Evolutionary conservation across 1,139 yeast species (phyloP), one percentile per base, ranked within the genome.

Genomic region (Candida dubliniensis): DNA sequence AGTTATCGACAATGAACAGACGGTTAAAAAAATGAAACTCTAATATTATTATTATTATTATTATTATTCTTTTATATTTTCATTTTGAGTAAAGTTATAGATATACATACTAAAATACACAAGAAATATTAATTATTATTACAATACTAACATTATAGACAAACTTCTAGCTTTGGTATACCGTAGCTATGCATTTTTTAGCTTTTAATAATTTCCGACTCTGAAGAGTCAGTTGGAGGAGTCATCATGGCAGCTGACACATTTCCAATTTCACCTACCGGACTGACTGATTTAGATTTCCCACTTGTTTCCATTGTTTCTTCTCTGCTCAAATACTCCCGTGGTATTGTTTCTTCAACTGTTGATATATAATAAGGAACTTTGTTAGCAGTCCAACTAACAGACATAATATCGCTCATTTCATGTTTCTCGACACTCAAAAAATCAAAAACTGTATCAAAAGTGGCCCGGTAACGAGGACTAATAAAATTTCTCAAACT

Each of bases 371-470:
- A 89, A 63, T 87, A 89, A 8, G 82, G 84, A 1, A 93, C 95
- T 39, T 90, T 89, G 44, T 82, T 84, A 31, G 87, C 87, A 0
- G 96, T 89, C 97, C 97, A 90, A 47, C 95, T 86, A 12, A 90
- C 96, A 27, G 90, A 69, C 44, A 71, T 76, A 51, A 81, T 81
- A 42, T 81, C 80, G 37, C 82, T 81, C 67, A 88, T 83, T 46
- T 79, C 82, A 51, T 72, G 79, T 53, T 78, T 80, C 49, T 81
- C 81, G 2, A 88, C 91, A 34, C 71, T 67, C 46, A 89, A 70
- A 54, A 82, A 73, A 57, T 85, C 89, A 51, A 89, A 69, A 2
- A 72, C 58, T 10, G 88, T 79, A 30, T 79, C 86, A 4, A 77
- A 71, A 34, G 79, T 74, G 10, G 76, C 76, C 61, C 76, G 74